Evolutionary conservation across 2,329 filamentous ascomycete species (phyloP).

Genomic region (Apiospora sp.): DNA sequence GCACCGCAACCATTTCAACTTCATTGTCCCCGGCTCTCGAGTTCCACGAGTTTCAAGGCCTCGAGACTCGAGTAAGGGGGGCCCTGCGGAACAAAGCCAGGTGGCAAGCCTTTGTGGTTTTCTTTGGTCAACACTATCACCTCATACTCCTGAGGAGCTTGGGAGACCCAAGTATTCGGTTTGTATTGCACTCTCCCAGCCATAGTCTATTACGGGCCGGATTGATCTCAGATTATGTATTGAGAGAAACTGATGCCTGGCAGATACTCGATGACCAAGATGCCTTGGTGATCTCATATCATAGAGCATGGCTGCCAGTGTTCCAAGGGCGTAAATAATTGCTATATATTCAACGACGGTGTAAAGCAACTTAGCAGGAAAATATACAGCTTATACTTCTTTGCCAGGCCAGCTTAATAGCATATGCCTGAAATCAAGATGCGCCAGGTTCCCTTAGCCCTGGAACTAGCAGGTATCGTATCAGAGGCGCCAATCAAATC

Average conservation of each 20-base stretch:
- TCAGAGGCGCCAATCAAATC: not conserved
- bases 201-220: not conserved
- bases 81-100: not conserved
- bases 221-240: not conserved
- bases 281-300: not conserved
- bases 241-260: not conserved
- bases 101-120: not conserved
- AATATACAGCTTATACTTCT: no score
- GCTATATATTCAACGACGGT: no score
- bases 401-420: not conserved
- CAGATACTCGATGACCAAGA: no score
- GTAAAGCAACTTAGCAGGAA: not conserved
- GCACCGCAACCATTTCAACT: not conserved
- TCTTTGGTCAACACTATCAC: not conserved
- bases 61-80: not conserved
- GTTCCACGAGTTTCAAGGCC: not conserved
- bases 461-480: not conserved
- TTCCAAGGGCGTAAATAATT: not conserved
- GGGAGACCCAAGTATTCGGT: not conserved
- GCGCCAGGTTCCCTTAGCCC: not conserved
- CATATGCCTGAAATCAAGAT: not conserved
- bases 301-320: not conserved
- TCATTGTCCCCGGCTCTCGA: not conserved
- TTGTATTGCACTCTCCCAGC: not conserved
- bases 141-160: not conserved